Evolutionary conservation across 73 alveolate genomes (phyloP).

Genomic region (Paraurostyla sp.): DNA sequence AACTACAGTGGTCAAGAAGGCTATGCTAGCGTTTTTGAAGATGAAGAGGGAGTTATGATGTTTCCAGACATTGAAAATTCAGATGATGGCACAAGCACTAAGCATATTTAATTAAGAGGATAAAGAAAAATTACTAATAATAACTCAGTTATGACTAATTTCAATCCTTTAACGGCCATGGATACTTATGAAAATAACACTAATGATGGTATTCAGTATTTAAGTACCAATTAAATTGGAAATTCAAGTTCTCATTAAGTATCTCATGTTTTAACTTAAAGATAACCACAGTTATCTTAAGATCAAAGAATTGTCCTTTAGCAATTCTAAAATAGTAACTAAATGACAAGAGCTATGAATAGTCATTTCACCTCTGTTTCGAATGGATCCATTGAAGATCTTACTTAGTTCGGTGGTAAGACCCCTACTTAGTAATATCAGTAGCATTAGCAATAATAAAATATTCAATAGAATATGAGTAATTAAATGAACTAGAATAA

Average conservation of each 20-base stretch:
- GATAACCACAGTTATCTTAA: not conserved
- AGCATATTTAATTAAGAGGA: not conserved
- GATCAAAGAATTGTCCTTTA: conserved; percentile 1
- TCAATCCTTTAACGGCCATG: conserved; percentile 55
- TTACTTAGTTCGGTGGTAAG: not conserved
- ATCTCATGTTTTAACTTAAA: conserved; percentile 22
- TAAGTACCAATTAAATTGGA: not conserved
- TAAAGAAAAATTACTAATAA: conserved; percentile 25
- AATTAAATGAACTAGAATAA: not conserved
- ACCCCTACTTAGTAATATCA: not conserved
- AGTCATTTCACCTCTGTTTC: conserved; percentile 43
- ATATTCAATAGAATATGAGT: not conserved
- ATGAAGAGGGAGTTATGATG: conserved; percentile 39
- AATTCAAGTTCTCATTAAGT: not conserved
- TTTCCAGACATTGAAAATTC: conserved; percentile 25
- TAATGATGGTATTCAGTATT: not conserved
- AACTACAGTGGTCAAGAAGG: conserved; percentile 12
- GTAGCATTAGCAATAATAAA: not conserved
- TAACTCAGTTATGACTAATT: conserved; percentile 43
- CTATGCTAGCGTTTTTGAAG: not conserved
- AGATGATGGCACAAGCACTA: not conserved
- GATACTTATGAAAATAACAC: conserved; percentile 33
- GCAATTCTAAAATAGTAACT: not conserved
- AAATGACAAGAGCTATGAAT: too few relatives aligned
- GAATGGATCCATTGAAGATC: conserved; percentile 38